Conservation (phyloP, 2,329 filamentous ascomycete genomes). For the Sporothrix brunneoviolacea region DNA sequence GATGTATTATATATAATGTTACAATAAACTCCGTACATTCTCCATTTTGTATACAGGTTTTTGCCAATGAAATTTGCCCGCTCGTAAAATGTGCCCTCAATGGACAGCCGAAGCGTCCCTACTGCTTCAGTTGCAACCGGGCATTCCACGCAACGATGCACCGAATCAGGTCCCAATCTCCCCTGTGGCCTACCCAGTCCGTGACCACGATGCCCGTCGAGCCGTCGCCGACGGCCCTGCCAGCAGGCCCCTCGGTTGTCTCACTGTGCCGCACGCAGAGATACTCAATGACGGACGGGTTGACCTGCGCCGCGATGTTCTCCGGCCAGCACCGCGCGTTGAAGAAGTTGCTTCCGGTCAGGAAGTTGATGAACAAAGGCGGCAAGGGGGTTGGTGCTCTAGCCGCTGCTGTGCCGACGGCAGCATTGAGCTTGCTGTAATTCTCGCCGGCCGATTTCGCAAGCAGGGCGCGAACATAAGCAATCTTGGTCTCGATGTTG, state of each 20-base stretch:
- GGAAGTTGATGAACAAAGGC: conserved; percentile 83
- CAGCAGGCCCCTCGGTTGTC: conserved; percentile 41
- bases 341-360: conserved; percentile 92
- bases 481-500: conserved; percentile 76
- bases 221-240: conserved; percentile 58
- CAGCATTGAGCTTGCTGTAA: conserved; percentile 22
- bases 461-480: conserved; percentile 66
- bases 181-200: conserved; percentile 83
- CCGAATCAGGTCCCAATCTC: conserved; percentile 84
- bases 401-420: not conserved
- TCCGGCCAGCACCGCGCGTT: conserved; percentile 89
- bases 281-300: conserved; percentile 65
- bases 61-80: too few species aligned
- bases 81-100: too few species aligned
- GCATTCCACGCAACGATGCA: conserved; percentile 91
- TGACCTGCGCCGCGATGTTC: conserved; percentile 78
- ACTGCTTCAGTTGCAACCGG: conserved; percentile 46
- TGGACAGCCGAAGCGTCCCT: too few species aligned
- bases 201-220: conserved; percentile 83
- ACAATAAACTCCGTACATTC: too few species aligned
- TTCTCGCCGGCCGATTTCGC: conserved; percentile 57
- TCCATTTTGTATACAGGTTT: not conserved
- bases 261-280: conserved; percentile 52
- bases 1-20: not conserved
- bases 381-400: conserved; percentile 24